Base-by-base conservation (phyloP, 192 early-diverging fungal species). In the Lunasporangiospora selenospora region DNA sequence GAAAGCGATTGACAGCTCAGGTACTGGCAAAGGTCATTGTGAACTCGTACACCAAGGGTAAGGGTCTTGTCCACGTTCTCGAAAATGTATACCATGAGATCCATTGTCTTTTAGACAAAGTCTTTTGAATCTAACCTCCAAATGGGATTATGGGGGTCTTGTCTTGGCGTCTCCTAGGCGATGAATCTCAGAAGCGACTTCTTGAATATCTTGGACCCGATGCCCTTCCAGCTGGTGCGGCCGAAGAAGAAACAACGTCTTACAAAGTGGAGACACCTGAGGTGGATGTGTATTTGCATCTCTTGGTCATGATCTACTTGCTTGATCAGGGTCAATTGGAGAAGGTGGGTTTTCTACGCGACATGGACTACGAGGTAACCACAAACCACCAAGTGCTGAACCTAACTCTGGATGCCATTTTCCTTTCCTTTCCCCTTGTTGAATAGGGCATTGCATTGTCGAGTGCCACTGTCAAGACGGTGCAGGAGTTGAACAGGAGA, bases 231-330 rank as follows among this genome's bases (percentile, higher is more conserved):
- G 75, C 83, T 51, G 84, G 85, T 47, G 47, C 61, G 4, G 52
- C 75, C 6, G 77, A 81, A 19, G 62, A 77, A n/a, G 58, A 73
- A 27, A 63, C 65, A 34, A 39, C 40, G 27, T 32, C 36, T 23
- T 32, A 45, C 61, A 64, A 70, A 67, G 47, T 62, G 66, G 53
- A 73, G 0, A 58, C 69, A 0, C 92, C 96, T 9, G 96, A 97
- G 70, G 82, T 90, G 26, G 92, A 93, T 66, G 81, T 94, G 30
- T 98, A 92, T 56, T 79, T 98, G 43, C 86, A 90, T 46, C 79
- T 93, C 32, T 77, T 97, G 73, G 85, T 88, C 2, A 81, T 95
- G 70, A 83, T 97, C 13, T 89, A 82, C 50, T 81, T 96, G 12
- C 83, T 97, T 48, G 97, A 99, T 67, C 82, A 85, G 55, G 83